Conservation (phyloP, 768 basidiomycete species). For the Trametes sanguinea region DNA sequence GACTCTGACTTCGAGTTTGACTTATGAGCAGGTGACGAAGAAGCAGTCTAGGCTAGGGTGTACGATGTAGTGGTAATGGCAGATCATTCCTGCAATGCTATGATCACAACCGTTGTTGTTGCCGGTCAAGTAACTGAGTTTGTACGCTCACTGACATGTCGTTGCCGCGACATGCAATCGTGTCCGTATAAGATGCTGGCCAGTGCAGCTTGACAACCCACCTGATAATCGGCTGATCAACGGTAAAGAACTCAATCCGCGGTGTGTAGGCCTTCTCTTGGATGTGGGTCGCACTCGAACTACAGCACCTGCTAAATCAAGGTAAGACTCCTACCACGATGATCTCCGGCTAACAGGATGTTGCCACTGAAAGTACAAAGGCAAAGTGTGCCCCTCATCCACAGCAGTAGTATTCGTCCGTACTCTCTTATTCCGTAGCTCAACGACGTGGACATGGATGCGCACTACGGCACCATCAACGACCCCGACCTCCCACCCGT, state of each 20-base stretch:
- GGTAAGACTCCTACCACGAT: background rate
- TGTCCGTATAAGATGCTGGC: too few relatives aligned
- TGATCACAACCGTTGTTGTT: too few relatives aligned
- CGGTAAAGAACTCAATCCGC: too few relatives aligned
- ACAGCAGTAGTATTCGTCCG: background rate
- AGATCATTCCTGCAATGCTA: too few relatives aligned
- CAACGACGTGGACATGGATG: background rate
- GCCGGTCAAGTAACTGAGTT: too few relatives aligned
- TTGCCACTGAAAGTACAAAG: background rate
- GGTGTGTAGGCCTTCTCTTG: too few relatives aligned
- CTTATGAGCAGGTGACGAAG: background rate
- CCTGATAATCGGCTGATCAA: too few relatives aligned
- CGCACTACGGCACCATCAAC: background rate
- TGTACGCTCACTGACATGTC: too few relatives aligned
- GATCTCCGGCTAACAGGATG: background rate
- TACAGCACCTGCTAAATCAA: constrained; percentile 10
- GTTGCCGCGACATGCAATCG: too few relatives aligned
- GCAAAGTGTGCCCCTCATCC: background rate
- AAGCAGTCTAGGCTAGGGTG: background rate
- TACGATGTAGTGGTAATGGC: background rate
- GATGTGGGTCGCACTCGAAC: background rate
- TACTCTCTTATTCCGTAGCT: background rate
- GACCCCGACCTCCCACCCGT: constrained; percentile 1
- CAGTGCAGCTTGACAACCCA: too few relatives aligned
- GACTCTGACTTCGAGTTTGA: constrained; percentile 72